Conservation (phyloP, 495 filamentous ascomycete genomes). For the Bacidia rubella region DNA sequence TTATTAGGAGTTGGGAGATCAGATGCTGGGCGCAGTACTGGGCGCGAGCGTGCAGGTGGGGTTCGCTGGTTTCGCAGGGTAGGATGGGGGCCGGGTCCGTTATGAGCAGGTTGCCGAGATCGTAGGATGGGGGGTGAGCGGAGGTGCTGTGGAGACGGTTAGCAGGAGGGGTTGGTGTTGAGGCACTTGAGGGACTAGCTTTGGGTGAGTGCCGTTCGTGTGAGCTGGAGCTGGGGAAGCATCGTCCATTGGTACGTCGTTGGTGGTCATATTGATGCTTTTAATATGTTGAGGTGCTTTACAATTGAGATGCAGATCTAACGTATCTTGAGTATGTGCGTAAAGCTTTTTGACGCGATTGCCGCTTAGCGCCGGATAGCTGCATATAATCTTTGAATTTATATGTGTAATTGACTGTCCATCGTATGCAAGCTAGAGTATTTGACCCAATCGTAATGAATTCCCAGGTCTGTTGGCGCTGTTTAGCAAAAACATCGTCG, state of each 20-base stretch:
- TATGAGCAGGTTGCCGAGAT: conserved; percentile 72
- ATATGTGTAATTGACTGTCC: background rate
- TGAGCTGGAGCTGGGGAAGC: background rate
- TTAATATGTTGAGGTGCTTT: no score
- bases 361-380: conserved; percentile 6
- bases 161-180: background rate
- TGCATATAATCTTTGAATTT: conserved; percentile 21
- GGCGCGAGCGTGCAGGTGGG: conserved; percentile 49
- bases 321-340: background rate
- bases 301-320: background rate
- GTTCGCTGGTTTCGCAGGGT: conserved; percentile 29
- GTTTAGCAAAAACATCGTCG: conserved; percentile 42
- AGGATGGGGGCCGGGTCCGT: conserved; percentile 71
- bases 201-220: background rate
- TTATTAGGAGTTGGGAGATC: conserved; percentile 77
- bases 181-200: conserved; percentile 6
- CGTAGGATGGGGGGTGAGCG: conserved; percentile 84
- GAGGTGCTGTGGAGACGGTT: conserved; percentile 44
- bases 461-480: conserved; percentile 54
- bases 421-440: no score
- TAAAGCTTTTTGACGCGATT: background rate
- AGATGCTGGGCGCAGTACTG: conserved; percentile 79
- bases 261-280: background rate
- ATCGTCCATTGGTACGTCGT: background rate
- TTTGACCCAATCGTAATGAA: conserved; percentile 49